Evolutionary conservation across 2,329 filamentous ascomycete genomes (phyloP).

Genomic region (Rugonectria rugulosa): DNA sequence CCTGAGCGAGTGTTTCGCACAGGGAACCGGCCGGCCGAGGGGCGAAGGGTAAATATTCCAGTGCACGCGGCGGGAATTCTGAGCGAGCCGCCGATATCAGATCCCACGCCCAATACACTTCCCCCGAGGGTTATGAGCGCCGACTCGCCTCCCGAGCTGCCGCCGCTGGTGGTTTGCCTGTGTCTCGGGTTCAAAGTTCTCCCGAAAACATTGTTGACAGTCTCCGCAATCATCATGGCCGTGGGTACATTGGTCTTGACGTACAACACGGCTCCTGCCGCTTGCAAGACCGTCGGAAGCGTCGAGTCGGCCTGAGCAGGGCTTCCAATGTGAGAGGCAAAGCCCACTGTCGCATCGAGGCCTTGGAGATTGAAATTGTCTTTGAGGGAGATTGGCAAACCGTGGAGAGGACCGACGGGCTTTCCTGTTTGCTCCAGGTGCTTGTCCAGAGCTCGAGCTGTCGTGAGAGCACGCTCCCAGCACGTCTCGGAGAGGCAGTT

Average conservation of each 20-base stretch:
- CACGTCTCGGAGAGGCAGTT: constrained; percentile 63
- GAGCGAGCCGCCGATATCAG: constrained; percentile 67
- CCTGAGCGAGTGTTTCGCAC: constrained; percentile 61
- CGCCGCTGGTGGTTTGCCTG: constrained; percentile 66
- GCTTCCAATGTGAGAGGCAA: constrained; percentile 66
- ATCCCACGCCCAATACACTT: constrained; percentile 67
- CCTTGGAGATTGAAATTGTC: constrained; percentile 73
- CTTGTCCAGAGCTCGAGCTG: constrained; percentile 58
- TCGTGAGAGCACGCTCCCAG: constrained; percentile 59
- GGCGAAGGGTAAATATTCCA: constrained; percentile 63
- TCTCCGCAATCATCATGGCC: constrained; percentile 74
- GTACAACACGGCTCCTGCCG: constrained; percentile 61
- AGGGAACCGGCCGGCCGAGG: constrained; percentile 67
- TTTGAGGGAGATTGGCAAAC: constrained; percentile 70
- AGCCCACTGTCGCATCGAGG: constrained; percentile 68
- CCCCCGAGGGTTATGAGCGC: constrained; percentile 68
- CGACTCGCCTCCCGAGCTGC: constrained; percentile 72
- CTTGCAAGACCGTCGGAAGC: constrained; percentile 51
- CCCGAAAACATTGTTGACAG: constrained; percentile 71
- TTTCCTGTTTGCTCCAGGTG: constrained; percentile 56
- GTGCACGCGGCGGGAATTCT: constrained; percentile 63
- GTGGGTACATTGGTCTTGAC: constrained; percentile 67
- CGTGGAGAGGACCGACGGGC: constrained; percentile 69
- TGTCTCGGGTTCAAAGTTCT: constrained; percentile 69
- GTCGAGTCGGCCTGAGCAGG: constrained; percentile 56